Evolutionary conservation across 176 grass and related monocot species (phyloP), one percentile per base, ranked within the genome.

Genomic region (Alopecurus myosuroides): DNA sequence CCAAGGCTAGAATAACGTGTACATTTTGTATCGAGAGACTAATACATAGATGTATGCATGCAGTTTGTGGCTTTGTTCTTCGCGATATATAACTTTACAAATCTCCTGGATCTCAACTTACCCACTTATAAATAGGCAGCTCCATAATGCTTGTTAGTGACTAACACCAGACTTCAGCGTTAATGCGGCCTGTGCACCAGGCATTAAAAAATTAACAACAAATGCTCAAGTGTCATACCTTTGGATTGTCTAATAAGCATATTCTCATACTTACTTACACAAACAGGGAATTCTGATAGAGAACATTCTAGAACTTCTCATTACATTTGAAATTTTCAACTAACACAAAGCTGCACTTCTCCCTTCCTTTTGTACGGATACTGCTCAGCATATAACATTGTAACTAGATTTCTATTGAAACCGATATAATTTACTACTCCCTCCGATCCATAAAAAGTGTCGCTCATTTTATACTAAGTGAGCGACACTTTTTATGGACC

Each of bases 311-410:
- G 77, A 17, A 67, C 26, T 35, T 36, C 19, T 52, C 9, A 74
- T 74, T 45, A 17, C 15, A 22, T 49, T 67, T 80, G 7, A 48
- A 75, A 49, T 57, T 39, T 67, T 74, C 11, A 48, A 67, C 55
- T 29, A 58, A 67, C 5, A 66, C 3, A 56, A 25, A 71, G 18
- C 46, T 79, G 61, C 68, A 7, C 10, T 37, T 74, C 11, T 25
- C 18, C 3, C 23, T 75, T 68, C 34, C 5, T 81, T 63, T 88
- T 48, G 22, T 85, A 30, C 7, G 55, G n/a, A 82, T 84, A 30
- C 6, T 9, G 8, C 23, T 49, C n/a, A 25, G 12, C 60, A 34
- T 60, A 48, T 42, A 75, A 22, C 37, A 76, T 28, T 75, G 45
- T 44, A 35, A 18, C 28, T 33, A 63, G 20, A 19, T 83, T 31